These are phyloP conservation scores for Leccinum obscurum DNA, from an alignment of 768 basidiomycete species.

Conservation along the genomic window DNA sequence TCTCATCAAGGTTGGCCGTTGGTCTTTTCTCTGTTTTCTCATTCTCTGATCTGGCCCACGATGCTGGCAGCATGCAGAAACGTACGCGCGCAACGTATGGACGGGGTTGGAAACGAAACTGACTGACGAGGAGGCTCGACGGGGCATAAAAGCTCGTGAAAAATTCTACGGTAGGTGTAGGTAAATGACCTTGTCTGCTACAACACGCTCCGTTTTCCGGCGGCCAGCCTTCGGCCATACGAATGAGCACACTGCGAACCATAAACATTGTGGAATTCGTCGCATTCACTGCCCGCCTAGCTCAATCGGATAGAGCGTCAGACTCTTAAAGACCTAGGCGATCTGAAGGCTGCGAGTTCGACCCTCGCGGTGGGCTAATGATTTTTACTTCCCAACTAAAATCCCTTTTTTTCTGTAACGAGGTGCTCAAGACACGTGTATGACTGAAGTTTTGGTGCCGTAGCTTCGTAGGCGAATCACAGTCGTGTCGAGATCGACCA, in stretches of 20 bases:
- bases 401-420: background rate
- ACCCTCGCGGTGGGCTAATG: constrained; percentile 63
- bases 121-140: constrained; percentile 60
- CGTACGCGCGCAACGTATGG: constrained; percentile 58
- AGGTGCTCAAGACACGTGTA: background rate
- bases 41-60: constrained; percentile 45
- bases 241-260: background rate
- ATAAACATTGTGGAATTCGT: background rate
- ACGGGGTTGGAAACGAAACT: constrained; percentile 61
- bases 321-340: constrained; percentile 57
- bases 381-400: background rate
- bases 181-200: background rate
- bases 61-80: constrained; percentile 60
- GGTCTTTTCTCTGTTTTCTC: background rate
- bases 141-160: constrained; percentile 59
- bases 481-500: background rate
- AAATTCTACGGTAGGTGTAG: constrained; percentile 40
- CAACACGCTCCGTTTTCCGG: background rate
- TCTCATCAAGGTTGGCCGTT: constrained; percentile 52
- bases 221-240: too few relatives aligned
- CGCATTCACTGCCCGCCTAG: constrained; percentile 49
- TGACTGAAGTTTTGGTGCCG: background rate
- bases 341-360: constrained; percentile 67
- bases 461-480: background rate
- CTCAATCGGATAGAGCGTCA: constrained; percentile 71